A percentile compares a stretch with the other conserved stretches of the same genome.
Conservation (phyloP, 2,329 filamentous ascomycete genomes). For the Curvularia verruculosa region DNA sequence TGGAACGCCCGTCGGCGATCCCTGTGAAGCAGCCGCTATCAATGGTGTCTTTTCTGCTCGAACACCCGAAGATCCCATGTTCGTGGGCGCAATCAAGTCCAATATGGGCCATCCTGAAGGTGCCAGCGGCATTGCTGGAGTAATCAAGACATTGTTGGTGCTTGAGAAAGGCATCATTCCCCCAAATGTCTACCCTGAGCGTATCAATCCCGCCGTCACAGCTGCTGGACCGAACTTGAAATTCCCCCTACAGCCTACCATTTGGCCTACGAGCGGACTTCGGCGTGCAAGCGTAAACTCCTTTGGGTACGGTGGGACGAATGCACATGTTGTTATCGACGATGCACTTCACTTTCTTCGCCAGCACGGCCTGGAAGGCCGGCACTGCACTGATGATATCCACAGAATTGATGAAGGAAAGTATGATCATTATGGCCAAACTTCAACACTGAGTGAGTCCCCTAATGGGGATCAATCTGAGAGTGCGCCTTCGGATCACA, state of each 20-base stretch:
- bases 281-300: constrained; percentile 33
- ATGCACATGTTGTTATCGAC: constrained; percentile 26
- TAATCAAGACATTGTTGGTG: constrained; percentile 49
- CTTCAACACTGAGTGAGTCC: background rate
- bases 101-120: constrained; percentile 51
- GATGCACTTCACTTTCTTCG: constrained; percentile 19
- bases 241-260: constrained; percentile 11
- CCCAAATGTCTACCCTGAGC: constrained; percentile 18
- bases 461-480: background rate
- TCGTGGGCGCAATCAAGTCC: constrained; percentile 31
- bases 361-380: background rate
- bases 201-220: constrained; percentile 34
- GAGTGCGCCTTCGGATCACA: background rate
- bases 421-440: background rate
- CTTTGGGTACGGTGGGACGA: constrained; percentile 38
- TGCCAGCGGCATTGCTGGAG: constrained; percentile 43
- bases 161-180: constrained; percentile 43
- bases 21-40: constrained; percentile 29
- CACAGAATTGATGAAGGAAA: background rate
- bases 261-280: constrained; percentile 21
- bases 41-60: constrained; percentile 21
- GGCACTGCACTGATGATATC: constrained; percentile 6
- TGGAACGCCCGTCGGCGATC: constrained; percentile 57
- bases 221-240: constrained; percentile 13
- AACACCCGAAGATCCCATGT: constrained; percentile 17